Base-by-base conservation (phyloP, 2,329 filamentous ascomycete genomes). In the Fusarium nisikadoi region DNA sequence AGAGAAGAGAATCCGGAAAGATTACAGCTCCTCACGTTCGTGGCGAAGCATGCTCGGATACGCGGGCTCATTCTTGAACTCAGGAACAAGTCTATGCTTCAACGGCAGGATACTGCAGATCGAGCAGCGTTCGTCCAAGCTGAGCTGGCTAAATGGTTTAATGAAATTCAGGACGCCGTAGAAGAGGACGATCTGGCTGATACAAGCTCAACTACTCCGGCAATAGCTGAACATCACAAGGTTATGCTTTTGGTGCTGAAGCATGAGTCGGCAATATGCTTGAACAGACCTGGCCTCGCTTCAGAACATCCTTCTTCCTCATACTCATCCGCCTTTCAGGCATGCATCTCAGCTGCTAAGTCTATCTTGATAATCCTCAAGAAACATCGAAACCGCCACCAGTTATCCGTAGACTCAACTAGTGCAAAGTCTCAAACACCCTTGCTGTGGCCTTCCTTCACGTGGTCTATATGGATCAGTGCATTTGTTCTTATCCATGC, bases 381-480 rank as follows among this genome's bases (percentile, higher is more conserved):
- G 52, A 71, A 71, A 25, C 71, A 79, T 19, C 69, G 67, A 11
- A 68, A 64, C 12, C 71, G 63, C 1, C 57, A 78, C 13, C 55
- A 65, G 6, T 25, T 76, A 42, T 42, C 46, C 47, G 6, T 16
- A 14, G 71, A 72, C 6, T 59, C 58, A 3, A 42, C 54, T 12
- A 69, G 60, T 5, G 41, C 58, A 2, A 62, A 62, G 8, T 60
- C 79, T 1, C 50, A 43, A 1, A 58, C 73, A 11, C 81, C 84
- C 0, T 75, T 88, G 29, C 75, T 85, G 0, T 87, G 86, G 84
- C 85, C 85, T 6, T 86, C 85, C 0, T 86, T 86, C 42, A 87
- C 86, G 0, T 87, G 86, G 86, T 83, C 83, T 3, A 80, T 85
- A 1, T 88, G 86, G 86, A 87, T 87, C 70, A 86, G 85, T 62